Base-by-base conservation (phyloP, 1,284 basidiomycete species). In the Boletus sp. region DNA sequence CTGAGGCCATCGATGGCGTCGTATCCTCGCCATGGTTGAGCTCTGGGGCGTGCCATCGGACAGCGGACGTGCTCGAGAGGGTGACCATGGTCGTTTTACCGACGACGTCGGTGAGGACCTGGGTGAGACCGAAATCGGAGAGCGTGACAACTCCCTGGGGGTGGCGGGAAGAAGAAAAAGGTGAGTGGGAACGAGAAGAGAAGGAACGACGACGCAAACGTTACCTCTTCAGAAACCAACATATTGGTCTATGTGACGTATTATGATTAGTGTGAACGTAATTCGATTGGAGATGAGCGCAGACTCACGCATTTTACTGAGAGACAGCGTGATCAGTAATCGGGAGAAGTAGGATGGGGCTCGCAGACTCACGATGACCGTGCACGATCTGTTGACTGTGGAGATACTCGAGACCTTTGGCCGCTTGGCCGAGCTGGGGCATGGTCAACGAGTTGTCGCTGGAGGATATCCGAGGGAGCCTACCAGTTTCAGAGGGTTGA, bases 41-140 rank as follows among this genome's bases (percentile, higher is more conserved):
- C 55, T 82, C 80, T 1, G 80, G 81, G 5, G 80, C 76, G 19
- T 77, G 67, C 79, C 80, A 82, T 10, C 80, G 72, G 30, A 73
- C 67, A 42, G 72, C 72, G 4, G 71, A 70, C 5, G 69, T 66
- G 20, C 60, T 66, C 2, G 76, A 76, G 38, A 79, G 60, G 5
- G 71, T 72, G 8, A 65, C 57, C 19, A 75, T 73, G 29, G 70
- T 69, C 19, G 66, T 57, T 48, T 60, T 72, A 42, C 76, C 73
- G 1, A 76, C 74, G 20, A 78, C 69, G 35, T 80, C 77, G 50
- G 75, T 73, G 29, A 82, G 69, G 26, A 79, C 65, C 56, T 77
- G 79, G n/a, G 80, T 73, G 66, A 81, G 75, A 27, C 80, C 79
- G 56, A 82, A 82, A 54, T 82, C 81, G 48, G 74, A 77, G 23